Percentiles rank a stretch among this genome's conserved stretches.
These are phyloP conservation scores for Trypanosoma caninum DNA, from an alignment of 208 protist species.

Conservation along the genomic window DNA sequence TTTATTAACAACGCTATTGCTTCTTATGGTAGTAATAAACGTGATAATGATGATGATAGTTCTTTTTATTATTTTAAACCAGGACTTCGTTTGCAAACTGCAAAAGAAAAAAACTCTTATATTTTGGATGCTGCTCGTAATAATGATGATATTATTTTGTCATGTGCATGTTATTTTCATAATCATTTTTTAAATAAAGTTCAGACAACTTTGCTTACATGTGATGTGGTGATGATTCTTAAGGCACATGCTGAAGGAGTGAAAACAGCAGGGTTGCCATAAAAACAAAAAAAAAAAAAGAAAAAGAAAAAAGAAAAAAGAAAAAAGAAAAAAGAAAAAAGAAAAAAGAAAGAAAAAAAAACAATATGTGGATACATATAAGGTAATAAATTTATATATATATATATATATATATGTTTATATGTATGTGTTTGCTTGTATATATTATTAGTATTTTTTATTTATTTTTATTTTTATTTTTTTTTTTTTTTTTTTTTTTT, in stretches of 20 bases:
- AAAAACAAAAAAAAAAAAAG: not conserved
- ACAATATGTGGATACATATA: no score
- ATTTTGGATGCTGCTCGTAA: not conserved
- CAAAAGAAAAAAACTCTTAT: conserved; percentile 5
- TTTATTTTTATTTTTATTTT: not conserved
- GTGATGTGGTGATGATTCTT: conserved; percentile 4
- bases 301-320: not conserved
- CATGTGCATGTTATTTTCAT: conserved; percentile 13
- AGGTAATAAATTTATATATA: no score
- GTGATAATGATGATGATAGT: not conserved
- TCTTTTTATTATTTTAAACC: not conserved
- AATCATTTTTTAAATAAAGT: not conserved
- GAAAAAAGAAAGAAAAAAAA: no score
- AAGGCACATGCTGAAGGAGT: conserved; percentile 24
- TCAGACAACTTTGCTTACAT: not conserved
- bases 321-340: no score
- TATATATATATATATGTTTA: conserved; percentile 4
- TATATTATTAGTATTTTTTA: not conserved
- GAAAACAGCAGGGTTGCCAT: not conserved
- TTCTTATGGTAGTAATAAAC: not conserved
- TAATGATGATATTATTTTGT: conserved; percentile 28
- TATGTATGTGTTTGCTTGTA: conserved; percentile 6
- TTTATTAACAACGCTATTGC: not conserved
- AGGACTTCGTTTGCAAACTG: conserved; percentile 2
- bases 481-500: not conserved